phyloP scores from a whole-genome alignment of 2,329 filamentous ascomycete species.

The Fusarium camptoceras region DNA sequence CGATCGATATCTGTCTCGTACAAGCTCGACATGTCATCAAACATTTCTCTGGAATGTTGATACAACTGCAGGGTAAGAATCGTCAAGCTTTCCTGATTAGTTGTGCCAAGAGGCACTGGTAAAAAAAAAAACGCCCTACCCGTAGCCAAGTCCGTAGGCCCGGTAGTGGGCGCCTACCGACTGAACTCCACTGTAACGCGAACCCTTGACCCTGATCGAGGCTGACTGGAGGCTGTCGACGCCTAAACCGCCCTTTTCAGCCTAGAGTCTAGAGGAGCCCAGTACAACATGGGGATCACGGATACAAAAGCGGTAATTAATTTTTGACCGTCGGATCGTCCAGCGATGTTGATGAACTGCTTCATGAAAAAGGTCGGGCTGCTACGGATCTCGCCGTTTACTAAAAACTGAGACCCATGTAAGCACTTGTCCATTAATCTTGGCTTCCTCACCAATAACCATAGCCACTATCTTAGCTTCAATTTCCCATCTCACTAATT shows the following conservation, averaged over 20 bases:
- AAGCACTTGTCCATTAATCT: neutral
- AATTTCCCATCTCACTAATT: slow-evolving; percentile 3
- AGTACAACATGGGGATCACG: no score
- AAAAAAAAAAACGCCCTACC: slow-evolving; percentile 14
- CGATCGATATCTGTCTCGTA: neutral
- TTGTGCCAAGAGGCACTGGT: neutral
- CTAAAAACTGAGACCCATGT: neutral
- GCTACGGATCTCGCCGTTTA: neutral
- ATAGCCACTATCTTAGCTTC: slow-evolving; percentile 1
- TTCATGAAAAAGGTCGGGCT: neutral
- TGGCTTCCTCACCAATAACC: neutral
- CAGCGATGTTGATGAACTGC: neutral
- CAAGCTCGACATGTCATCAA: neutral
- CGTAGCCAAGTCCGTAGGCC: slow-evolving; percentile 16
- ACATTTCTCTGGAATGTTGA: neutral
- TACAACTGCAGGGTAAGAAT: neutral
- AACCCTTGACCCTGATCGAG: neutral
- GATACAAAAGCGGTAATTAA: neutral
- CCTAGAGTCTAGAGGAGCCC: neutral
- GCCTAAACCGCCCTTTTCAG: neutral
- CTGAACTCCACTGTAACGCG: neutral
- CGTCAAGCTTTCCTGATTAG: neutral
- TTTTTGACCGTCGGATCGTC: neutral
- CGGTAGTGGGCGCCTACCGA: neutral
- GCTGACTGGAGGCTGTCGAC: neutral